Evolutionary conservation across 306 rosid species (phyloP), one percentile per base, ranked within the genome.

Genomic region (Coriaria nepalensis): DNA sequence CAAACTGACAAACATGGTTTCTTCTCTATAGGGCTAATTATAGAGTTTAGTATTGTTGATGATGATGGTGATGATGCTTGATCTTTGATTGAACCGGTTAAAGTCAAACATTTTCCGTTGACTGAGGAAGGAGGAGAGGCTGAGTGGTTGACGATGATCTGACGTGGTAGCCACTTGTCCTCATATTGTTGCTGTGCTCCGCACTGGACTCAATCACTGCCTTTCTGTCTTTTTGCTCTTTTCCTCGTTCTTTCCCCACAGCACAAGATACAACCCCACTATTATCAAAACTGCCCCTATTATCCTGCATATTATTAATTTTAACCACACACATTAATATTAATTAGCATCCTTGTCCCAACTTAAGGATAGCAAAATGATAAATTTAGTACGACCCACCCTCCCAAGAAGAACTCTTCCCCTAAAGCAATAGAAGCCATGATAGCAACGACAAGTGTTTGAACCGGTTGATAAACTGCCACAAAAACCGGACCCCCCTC

Each of bases 241-340:
- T 53, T 6, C 9, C 43, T 37, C 53, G n/a, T 35, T 71, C 9
- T 50, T 45, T 2, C 37, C 76, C 12, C 45, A 54, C n/a, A 71
- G 48, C 1, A 80, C 90, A 11, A 73, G 62, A 62, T 80, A 80
- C 44, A 80, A 61, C 47, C 90, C 90, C 37, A 53, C 38, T 8
- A 80, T 63, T 43, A 80, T 80, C 74, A 76, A 32, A 5, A 43
- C 56, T 45, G 90, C 90, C 55, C 90, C 90, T 29, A 80, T 76
- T 35, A 80, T 77, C 78, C 90, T 80, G 54, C 58, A 10, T 42
- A 69, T 33, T 55, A 37, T 33, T 20, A 20, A 20, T 20, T 20
- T 20, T 20, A 20, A 20, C 29, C 29, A 20, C 29, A 39, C 53
- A 15, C 55, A 59, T 4, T 32, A 20, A 20, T 20, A 20, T 20